phyloP scores from a whole-genome alignment of 305 asterid species.

The Fraxinus angustifolia region DNA sequence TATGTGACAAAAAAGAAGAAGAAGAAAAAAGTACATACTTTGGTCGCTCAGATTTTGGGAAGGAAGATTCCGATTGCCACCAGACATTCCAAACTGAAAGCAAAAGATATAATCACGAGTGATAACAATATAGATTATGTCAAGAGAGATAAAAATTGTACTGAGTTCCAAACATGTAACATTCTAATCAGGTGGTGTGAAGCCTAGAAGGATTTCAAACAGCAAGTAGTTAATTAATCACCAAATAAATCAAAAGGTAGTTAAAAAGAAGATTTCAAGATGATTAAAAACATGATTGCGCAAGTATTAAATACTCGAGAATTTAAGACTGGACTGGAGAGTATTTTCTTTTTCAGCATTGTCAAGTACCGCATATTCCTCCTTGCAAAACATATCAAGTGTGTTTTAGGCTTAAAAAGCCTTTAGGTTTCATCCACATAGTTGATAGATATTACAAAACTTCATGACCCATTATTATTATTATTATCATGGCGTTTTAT shows the following conservation, averaged over 20 bases:
- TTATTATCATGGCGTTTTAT: neutral
- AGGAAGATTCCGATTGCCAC: conserved; percentile 68
- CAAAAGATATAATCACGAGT: conserved; percentile 17
- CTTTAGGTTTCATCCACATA: neutral
- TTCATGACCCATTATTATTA: neutral
- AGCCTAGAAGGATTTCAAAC: neutral
- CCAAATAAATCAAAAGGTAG: neutral
- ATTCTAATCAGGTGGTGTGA: neutral
- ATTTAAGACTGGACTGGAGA: neutral
- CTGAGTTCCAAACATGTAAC: neutral
- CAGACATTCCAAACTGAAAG: conserved; percentile 71
- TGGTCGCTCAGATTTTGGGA: conserved; percentile 77
- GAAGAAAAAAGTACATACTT: conserved; percentile 42
- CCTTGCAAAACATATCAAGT: neutral
- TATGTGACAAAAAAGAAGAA: neutral
- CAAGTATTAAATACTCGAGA: neutral
- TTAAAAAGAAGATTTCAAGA: neutral
- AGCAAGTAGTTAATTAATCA: neutral
- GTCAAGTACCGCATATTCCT: neutral
- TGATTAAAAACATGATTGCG: neutral
- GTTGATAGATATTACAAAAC: neutral
- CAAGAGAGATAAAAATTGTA: neutral
- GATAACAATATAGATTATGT: neutral
- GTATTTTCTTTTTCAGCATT: neutral
- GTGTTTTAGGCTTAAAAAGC: neutral